Base-by-base conservation (phyloP, 2,329 filamentous ascomycete species). In the Colletotrichum incanum region DNA sequence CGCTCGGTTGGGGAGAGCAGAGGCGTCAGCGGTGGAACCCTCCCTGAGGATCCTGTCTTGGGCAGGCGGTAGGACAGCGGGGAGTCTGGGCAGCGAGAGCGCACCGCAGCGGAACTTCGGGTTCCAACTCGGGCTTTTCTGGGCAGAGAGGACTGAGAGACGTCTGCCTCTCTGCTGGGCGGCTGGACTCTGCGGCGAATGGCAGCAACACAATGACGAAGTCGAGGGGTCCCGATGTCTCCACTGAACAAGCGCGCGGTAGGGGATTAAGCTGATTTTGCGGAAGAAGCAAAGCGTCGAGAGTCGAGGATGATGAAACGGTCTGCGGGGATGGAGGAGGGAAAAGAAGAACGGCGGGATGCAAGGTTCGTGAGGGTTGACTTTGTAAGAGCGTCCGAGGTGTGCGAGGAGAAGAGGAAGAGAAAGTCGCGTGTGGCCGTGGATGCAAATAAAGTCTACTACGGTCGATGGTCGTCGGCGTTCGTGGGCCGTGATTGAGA, bases 221-320 rank as follows among this genome's bases (percentile, higher is more conserved):
- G 63, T 61, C 6, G 49, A 65, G n/a, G 63, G 68, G 64, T 63
- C 7, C 26, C 20, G 43, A 5, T 18, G 9, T 64, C 56, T 20
- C 67, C 71, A 73, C 71, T 72, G 68, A 73, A 72, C 71, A 73
- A 73, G 67, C 71, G 71, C 63, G 71, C 71, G 71, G 58, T 60
- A 67, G 67, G 28, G 43, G 31, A n/a, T 34, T 49, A 39, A 50
- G 67, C 56, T 68, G 50, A 16, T 47, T 43, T 31, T 52, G 67
- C 23, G 23, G n/a, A 41, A 50, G 14, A 28, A 61, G 58, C 41
- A 63, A 37, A 41, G 1, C 20, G 43, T 61, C 58, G 28, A 34
- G 23, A 49, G 43, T 61, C 43, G 58, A 37, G 14, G 43, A n/a
- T 61, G 58, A 61, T 61, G 58, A 61, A 61, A 61, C 58, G 58